phyloP scores from a whole-genome alignment of 2,329 filamentous ascomycete species.

The Aspergillus awamori region DNA sequence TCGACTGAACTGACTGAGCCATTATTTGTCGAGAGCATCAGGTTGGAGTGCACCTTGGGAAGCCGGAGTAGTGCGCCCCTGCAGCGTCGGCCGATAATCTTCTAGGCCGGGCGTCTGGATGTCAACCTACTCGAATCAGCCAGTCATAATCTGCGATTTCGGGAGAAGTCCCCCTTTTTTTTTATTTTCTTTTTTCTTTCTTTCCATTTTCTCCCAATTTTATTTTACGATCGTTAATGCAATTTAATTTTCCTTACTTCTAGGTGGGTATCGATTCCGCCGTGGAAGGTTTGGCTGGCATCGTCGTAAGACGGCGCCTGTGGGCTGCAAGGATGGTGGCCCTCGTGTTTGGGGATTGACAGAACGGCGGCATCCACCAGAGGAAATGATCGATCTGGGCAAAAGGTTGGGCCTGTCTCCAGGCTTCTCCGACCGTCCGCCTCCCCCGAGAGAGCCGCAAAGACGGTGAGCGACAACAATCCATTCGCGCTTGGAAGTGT shows the following conservation, averaged over 20 bases:
- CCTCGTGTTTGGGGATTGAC: slow-evolving; percentile 4
- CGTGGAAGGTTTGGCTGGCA: not conserved
- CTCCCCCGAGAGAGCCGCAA: not conserved
- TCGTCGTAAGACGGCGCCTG: not conserved
- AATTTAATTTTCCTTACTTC: not conserved
- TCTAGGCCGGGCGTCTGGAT: slow-evolving; percentile 9
- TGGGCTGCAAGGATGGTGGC: not conserved
- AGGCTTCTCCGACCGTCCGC: not conserved
- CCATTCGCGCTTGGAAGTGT: not conserved
- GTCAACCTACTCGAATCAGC: not conserved
- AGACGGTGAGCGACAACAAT: not conserved
- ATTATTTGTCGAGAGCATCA: slow-evolving; percentile 8
- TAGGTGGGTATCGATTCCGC: not conserved
- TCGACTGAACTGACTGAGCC: not conserved
- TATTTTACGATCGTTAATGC: not conserved
- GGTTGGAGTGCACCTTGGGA: slow-evolving; percentile 5
- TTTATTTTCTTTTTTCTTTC: not conserved
- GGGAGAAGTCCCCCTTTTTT: not conserved
- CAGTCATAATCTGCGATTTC: not conserved
- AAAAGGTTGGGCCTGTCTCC: not conserved
- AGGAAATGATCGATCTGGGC: slow-evolving; percentile 1
- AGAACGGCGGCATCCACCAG: slow-evolving; percentile 1
- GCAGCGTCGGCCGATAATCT: slow-evolving; percentile 4
- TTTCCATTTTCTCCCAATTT: not conserved
- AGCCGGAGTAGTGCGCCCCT: slow-evolving; percentile 8